Evolutionary conservation across 1,139 yeast species (phyloP).

Genomic region (Hansenula sp.): DNA sequence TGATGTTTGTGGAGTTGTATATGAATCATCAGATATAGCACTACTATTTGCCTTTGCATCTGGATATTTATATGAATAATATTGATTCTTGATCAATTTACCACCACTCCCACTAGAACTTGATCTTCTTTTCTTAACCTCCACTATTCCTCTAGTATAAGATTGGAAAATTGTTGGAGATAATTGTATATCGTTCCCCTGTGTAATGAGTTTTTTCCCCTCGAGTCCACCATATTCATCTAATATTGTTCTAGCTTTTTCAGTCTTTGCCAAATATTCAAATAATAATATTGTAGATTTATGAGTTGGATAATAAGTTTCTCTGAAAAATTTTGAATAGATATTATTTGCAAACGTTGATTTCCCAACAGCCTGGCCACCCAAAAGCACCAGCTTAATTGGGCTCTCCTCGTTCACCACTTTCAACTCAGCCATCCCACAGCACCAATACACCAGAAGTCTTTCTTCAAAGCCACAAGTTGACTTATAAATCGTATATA

Average conservation of each 20-base stretch:
- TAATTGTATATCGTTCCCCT: constrained; percentile 21
- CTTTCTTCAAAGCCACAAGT: not conserved
- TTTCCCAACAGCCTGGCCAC: constrained; percentile 50
- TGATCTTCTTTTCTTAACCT: constrained; percentile 13
- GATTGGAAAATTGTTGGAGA: constrained; percentile 33
- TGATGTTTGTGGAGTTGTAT: constrained; percentile 41
- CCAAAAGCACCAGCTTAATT: constrained; percentile 51
- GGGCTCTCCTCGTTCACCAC: constrained; percentile 31
- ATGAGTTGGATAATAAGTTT: constrained; percentile 59
- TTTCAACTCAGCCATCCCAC: constrained; percentile 2
- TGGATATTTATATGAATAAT: constrained; percentile 20
- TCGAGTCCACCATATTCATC: constrained; percentile 39
- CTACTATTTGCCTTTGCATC: not conserved
- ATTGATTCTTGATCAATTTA: constrained; percentile 13
- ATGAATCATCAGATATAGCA: constrained; percentile 3
- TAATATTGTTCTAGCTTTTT: constrained; percentile 37
- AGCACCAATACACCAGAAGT: no score
- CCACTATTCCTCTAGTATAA: constrained; percentile 22
- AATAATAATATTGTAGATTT: constrained; percentile 50
- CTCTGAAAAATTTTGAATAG: constrained; percentile 23
- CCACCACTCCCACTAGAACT: constrained; percentile 11
- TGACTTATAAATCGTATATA: no score
- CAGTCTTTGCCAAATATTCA: constrained; percentile 42
- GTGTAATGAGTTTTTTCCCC: constrained; percentile 25
- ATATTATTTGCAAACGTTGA: constrained; percentile 36